Evolutionary conservation across 306 rosid species (phyloP).

Genomic region (Trifolium repens): DNA sequence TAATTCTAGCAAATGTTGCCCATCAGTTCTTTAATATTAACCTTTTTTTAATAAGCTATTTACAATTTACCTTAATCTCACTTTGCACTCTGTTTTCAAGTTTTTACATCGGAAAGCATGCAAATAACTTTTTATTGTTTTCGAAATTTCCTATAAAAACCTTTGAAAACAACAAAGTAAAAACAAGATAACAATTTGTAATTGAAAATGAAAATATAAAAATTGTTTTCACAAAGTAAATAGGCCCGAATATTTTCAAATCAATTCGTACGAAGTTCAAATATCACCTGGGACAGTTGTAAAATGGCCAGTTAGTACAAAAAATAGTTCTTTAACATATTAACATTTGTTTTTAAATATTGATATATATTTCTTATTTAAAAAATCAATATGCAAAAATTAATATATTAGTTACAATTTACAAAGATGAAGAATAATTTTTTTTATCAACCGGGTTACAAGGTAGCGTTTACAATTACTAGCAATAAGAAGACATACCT

Average conservation of each 20-base stretch:
- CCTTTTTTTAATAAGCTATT: too few relatives aligned
- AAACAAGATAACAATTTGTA: background rate
- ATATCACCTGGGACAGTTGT: too few relatives aligned
- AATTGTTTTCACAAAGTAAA: constrained; percentile 16
- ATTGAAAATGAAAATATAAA: background rate
- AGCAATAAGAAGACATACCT: constrained; percentile 59
- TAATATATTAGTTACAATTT: constrained; percentile 12
- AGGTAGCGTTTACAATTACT: constrained; percentile 14
- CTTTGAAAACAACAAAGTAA: background rate
- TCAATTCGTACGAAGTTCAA: background rate
- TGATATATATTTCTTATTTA: constrained; percentile 6
- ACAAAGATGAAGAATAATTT: constrained; percentile 20
- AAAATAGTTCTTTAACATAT: constrained; percentile 16
- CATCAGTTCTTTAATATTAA: background rate
- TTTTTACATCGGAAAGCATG: background rate
- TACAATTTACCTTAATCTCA: too few relatives aligned
- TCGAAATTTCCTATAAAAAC: background rate
- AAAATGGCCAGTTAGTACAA: too few relatives aligned
- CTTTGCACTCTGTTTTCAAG: background rate
- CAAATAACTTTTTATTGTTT: too few relatives aligned
- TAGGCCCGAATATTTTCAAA: background rate
- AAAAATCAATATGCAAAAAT: constrained; percentile 14
- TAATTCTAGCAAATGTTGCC: background rate
- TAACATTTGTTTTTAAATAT: background rate
- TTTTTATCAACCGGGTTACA: constrained; percentile 21